phyloP scores from a whole-genome alignment of 352 stramenopile species.

The Pythium diclinum region DNA sequence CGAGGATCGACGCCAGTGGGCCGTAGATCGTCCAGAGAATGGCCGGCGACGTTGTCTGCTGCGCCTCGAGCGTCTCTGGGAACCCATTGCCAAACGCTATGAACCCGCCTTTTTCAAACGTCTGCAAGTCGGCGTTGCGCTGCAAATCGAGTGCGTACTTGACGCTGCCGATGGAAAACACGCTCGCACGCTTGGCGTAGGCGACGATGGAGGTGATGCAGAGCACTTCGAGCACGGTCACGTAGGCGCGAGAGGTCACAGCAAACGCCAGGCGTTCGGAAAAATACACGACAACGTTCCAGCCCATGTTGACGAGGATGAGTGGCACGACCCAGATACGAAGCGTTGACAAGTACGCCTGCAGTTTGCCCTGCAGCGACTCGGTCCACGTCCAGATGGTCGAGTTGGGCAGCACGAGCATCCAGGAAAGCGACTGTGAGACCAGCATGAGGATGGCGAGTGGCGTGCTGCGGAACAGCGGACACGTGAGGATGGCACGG shows the following conservation, averaged over 20 bases:
- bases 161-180: conserved; percentile 7
- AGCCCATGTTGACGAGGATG: conserved; percentile 9
- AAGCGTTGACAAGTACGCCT: conserved; percentile 14
- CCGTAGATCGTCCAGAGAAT: conserved; percentile 4
- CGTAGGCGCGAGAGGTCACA: neutral
- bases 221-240: neutral
- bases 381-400: conserved; percentile 15
- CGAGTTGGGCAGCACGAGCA: conserved; percentile 22
- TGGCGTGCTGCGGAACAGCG: conserved; percentile 16
- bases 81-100: conserved; percentile 14
- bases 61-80: neutral
- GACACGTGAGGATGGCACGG: conserved; percentile 17
- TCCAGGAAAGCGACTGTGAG: conserved; percentile 21
- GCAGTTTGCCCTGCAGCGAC: conserved; percentile 9
- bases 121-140: neutral
- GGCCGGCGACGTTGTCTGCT: neutral
- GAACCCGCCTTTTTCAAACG: conserved; percentile 3
- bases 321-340: conserved; percentile 15
- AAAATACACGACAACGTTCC: conserved; percentile 14
- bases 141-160: conserved; percentile 17
- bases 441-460: conserved; percentile 13
- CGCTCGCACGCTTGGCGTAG: neutral
- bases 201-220: neutral
- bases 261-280: neutral
- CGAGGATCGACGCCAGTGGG: neutral